Evolutionary conservation across 805 yeast genomes (phyloP).

Genomic region (Teunomyces pallodes): DNA sequence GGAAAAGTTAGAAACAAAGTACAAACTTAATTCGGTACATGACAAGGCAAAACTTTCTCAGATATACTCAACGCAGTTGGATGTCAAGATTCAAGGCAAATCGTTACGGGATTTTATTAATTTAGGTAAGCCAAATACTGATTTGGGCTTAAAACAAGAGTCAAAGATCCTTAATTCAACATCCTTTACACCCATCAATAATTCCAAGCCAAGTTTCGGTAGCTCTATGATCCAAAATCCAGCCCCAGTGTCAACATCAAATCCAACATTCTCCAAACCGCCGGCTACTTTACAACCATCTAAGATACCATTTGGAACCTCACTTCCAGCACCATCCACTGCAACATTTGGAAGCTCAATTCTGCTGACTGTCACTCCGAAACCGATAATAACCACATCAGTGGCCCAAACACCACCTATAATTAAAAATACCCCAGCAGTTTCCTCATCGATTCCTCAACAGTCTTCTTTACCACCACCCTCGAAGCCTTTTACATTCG

Average conservation of each 20-base stretch:
- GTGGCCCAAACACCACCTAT: not conserved
- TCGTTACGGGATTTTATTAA: constrained; percentile 29
- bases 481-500: constrained; percentile 1
- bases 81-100: constrained; percentile 22
- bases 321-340: not conserved
- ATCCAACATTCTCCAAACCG: not conserved
- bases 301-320: not conserved
- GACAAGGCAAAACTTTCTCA: constrained; percentile 40
- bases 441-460: not conserved
- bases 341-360: not conserved
- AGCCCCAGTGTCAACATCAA: not conserved
- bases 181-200: not conserved
- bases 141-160: constrained; percentile 19
- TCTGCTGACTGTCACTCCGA: not conserved
- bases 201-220: not conserved
- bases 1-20: constrained; percentile 38
- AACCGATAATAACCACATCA: not conserved
- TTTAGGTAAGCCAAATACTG: constrained; percentile 29
- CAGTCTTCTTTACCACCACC: not conserved
- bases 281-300: not conserved
- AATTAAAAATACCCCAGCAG: not conserved
- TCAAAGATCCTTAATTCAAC: constrained; percentile 4
- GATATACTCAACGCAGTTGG: constrained; percentile 31
- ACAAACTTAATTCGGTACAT: constrained; percentile 35
- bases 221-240: not conserved